Evolutionary conservation across 1,284 basidiomycete genomes (phyloP).

Genomic region (Papiliotrema terrestris): DNA sequence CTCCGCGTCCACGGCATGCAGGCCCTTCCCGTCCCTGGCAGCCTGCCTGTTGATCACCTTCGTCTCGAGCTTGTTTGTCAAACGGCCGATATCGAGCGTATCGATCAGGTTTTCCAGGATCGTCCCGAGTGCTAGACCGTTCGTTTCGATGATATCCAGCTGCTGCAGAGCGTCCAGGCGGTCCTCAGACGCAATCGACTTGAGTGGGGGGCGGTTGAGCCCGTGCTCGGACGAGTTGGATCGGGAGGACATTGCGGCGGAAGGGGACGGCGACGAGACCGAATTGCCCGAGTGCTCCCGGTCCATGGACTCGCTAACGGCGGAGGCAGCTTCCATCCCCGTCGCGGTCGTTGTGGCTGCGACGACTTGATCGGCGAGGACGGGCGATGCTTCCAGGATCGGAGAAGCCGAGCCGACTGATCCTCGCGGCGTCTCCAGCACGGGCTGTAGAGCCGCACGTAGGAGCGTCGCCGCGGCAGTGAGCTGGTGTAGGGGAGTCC

Average conservation of each 20-base stretch:
- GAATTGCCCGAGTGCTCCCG: background rate
- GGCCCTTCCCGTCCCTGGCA: background rate
- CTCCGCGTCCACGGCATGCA: background rate
- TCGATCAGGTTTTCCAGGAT: constrained; percentile 34
- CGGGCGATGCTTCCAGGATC: background rate
- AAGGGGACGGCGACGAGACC: background rate
- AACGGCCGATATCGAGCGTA: constrained; percentile 31
- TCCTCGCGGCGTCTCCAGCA: background rate
- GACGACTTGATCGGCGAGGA: background rate
- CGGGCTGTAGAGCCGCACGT: constrained; percentile 1
- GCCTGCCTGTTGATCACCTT: background rate
- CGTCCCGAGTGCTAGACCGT: constrained; percentile 21
- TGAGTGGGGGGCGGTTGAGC: background rate
- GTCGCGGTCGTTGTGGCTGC: background rate
- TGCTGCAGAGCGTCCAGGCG: constrained; percentile 15
- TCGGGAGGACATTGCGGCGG: background rate
- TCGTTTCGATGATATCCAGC: constrained; percentile 25
- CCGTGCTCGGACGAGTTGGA: background rate
- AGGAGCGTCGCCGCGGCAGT: constrained; percentile 17
- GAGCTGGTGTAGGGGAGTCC: constrained; percentile 34
- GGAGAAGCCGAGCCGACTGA: background rate
- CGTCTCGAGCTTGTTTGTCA: background rate
- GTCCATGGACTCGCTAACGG: background rate
- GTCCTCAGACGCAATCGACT: constrained; percentile 6
- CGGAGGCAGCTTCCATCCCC: background rate